A percentile compares a stretch with the other conserved stretches of the same genome.
Conservation (phyloP, 495 filamentous ascomycete genomes). For the Aspergillus campestris region DNA sequence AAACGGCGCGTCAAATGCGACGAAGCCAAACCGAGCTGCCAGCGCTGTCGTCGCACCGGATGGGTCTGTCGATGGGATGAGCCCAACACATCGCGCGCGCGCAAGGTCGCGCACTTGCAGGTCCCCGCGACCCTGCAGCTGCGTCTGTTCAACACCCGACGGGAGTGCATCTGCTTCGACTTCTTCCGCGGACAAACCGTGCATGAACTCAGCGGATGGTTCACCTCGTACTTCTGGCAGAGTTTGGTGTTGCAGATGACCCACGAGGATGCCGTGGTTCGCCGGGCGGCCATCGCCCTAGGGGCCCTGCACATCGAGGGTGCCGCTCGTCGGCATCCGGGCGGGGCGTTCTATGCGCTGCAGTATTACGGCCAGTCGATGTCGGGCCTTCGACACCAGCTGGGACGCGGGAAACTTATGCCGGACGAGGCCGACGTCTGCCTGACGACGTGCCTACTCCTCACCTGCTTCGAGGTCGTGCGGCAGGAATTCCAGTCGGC, state of each 20-base stretch:
- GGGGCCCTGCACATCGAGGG: not conserved
- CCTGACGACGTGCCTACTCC: not conserved
- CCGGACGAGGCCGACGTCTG: too few species aligned
- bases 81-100: not conserved
- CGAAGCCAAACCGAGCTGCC: not conserved
- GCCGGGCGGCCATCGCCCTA: not conserved
- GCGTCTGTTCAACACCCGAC: not conserved
- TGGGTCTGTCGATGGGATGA: not conserved
- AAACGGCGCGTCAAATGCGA: not conserved
- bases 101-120: not conserved
- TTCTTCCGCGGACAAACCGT: conserved; percentile 48
- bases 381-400: too few species aligned
- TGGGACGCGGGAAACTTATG: too few species aligned
- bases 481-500: not conserved
- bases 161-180: conserved; percentile 26
- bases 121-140: not conserved
- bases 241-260: conserved; percentile 24
- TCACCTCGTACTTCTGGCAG: conserved; percentile 50
- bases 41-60: not conserved
- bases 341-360: too few species aligned
- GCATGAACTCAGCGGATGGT: conserved; percentile 49
- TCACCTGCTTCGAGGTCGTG: not conserved
- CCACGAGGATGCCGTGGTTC: not conserved
- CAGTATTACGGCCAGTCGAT: too few species aligned
- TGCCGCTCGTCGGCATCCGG: too few species aligned